These are phyloP conservation scores for Fusarium sp. DNA, from an alignment of 2,329 filamentous ascomycete species.

Conservation along the genomic window DNA sequence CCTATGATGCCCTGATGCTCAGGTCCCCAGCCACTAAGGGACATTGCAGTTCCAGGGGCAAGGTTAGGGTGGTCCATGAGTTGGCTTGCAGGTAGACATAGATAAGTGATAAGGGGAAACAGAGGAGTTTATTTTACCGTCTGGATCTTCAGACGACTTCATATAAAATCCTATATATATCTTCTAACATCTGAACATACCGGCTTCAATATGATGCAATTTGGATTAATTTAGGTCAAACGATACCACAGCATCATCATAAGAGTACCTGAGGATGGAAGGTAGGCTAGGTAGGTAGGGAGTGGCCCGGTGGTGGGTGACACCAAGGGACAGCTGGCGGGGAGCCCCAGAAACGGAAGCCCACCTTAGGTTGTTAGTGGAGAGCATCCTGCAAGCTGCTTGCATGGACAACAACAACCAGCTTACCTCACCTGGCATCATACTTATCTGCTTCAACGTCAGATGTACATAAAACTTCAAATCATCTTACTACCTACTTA, in stretches of 20 bases:
- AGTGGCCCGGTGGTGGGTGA: conserved; percentile 2
- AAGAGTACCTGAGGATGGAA: no score
- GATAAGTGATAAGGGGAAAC: no score
- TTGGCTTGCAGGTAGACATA: neutral
- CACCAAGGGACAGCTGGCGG: no score
- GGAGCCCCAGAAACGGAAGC: no score
- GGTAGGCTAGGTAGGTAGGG: no score
- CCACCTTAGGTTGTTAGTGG: no score
- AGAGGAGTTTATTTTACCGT: no score
- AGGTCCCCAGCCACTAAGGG: conserved; percentile 4
- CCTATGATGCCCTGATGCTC: neutral
- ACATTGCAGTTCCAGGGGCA: conserved; percentile 13
- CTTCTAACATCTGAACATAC: no score
- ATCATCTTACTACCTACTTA: neutral
- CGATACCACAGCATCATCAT: no score
- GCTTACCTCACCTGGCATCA: conserved; percentile 21
- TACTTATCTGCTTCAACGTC: conserved; percentile 1
- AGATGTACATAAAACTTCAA: conserved; percentile 5
- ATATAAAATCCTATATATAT: no score
- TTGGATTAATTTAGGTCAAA: no score
- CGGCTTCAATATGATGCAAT: no score
- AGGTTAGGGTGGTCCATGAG: conserved; percentile 4
- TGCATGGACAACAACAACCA: conserved; percentile 27
- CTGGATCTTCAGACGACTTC: neutral
- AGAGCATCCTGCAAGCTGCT: neutral